Percentiles rank a stretch among this genome's conserved stretches.
These are phyloP conservation scores for Suillus clintonianus DNA, from an alignment of 768 basidiomycete species.

Conservation along the genomic window DNA sequence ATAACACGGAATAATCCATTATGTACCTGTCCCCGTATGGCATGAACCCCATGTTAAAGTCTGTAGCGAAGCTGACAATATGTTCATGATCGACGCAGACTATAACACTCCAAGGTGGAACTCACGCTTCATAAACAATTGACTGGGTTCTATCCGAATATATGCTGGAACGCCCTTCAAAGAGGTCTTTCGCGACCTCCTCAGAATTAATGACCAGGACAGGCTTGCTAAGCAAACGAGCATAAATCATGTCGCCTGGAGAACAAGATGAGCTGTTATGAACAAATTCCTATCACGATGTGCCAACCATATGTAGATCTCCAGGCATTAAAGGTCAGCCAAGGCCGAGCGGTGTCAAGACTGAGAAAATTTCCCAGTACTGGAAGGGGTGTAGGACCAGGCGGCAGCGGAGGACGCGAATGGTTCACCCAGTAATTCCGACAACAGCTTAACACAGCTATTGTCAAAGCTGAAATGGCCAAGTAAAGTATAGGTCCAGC, in stretches of 20 bases:
- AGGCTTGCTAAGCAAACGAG: slow-evolving; percentile 21
- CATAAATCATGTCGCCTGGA: slow-evolving; percentile 13
- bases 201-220: slow-evolving; percentile 37
- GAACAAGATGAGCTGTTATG: slow-evolving; percentile 4
- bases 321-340: too few relatives aligned
- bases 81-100: not conserved
- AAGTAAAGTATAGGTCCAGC: too few relatives aligned
- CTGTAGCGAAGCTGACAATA: not conserved
- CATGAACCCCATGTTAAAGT: not conserved
- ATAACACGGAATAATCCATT: too few relatives aligned
- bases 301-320: too few relatives aligned
- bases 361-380: too few relatives aligned
- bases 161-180: slow-evolving; percentile 38
- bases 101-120: not conserved
- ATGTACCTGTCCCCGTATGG: not conserved
- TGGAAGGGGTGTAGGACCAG: too few relatives aligned
- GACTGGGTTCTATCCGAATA: slow-evolving; percentile 36
- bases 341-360: too few relatives aligned
- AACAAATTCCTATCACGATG: too few relatives aligned
- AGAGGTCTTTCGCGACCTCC: slow-evolving; percentile 32
- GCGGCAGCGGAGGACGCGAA: too few relatives aligned
- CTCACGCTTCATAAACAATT: not conserved
- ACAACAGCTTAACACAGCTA: too few relatives aligned
- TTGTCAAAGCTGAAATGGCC: too few relatives aligned
- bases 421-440: too few relatives aligned